Evolutionary conservation across 768 basidiomycete species (phyloP).

Genomic region (Terana coerulea): DNA sequence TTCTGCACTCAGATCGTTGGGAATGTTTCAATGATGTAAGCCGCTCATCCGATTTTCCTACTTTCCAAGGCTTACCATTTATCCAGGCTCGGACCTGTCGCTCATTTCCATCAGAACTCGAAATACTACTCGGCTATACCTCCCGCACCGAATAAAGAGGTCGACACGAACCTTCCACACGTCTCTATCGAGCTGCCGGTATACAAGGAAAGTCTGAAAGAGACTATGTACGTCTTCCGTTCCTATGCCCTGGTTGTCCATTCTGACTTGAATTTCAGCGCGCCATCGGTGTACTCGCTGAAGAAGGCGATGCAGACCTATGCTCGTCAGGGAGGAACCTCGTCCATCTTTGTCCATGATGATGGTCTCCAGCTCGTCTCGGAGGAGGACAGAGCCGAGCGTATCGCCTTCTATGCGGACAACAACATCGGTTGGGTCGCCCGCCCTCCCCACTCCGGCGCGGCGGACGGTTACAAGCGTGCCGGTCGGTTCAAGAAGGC

Average conservation of each 20-base stretch:
- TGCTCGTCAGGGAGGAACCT: conserved; percentile 84
- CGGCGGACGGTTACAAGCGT: conserved; percentile 67
- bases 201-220: conserved; percentile 81
- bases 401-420: conserved; percentile 71
- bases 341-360: conserved; percentile 76
- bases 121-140: conserved; percentile 73
- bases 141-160: conserved; percentile 56
- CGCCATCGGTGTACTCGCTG: conserved; percentile 70
- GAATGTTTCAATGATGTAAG: conserved; percentile 65
- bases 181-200: conserved; percentile 83
- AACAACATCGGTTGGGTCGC: conserved; percentile 84
- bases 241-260: too few relatives aligned
- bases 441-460: conserved; percentile 63
- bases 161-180: conserved; percentile 66
- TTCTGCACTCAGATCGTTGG: conserved; percentile 66
- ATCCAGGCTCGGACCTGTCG: conserved; percentile 71
- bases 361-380: conserved; percentile 73
- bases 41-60: conserved; percentile 1
- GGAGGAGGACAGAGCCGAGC: conserved; percentile 57
- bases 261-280: conserved; percentile 33
- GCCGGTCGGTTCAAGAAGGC: conserved; percentile 94
- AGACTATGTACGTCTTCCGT: conserved; percentile 80
- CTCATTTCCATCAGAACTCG: conserved; percentile 83
- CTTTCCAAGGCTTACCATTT: neutral
- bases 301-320: conserved; percentile 92